These are phyloP conservation scores for Globisporangium heterothallicum DNA, from an alignment of 352 stramenopile species.

Conservation along the genomic window DNA sequence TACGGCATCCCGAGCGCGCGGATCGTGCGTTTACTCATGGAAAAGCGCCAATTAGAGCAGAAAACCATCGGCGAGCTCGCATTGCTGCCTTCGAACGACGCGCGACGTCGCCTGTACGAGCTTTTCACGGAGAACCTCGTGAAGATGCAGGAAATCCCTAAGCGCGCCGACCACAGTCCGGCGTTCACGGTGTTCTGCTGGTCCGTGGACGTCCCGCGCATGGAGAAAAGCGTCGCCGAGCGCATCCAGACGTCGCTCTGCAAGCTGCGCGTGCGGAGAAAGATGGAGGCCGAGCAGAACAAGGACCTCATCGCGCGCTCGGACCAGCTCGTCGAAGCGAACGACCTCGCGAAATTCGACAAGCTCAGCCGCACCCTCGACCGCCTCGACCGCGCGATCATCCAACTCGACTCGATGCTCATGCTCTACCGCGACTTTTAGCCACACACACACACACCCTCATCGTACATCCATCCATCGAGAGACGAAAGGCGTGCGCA, in stretches of 20 bases:
- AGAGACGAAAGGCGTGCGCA: background rate
- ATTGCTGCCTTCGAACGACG: slow-evolving; percentile 76
- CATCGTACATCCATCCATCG: background rate
- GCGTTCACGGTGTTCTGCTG: slow-evolving; percentile 85
- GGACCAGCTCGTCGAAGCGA: slow-evolving; percentile 80
- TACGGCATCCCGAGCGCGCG: slow-evolving; percentile 75
- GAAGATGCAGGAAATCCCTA: slow-evolving; percentile 84
- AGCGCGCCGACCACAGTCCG: slow-evolving; percentile 86
- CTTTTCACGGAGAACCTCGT: slow-evolving; percentile 70
- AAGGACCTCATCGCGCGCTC: slow-evolving; percentile 87
- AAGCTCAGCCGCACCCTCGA: slow-evolving; percentile 80
- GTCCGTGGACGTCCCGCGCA: slow-evolving; percentile 68
- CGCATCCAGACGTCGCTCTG: slow-evolving; percentile 68
- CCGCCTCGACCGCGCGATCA: slow-evolving; percentile 73
- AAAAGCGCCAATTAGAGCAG: slow-evolving; percentile 85
- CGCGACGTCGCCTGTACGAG: slow-evolving; percentile 76
- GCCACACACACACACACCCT: background rate
- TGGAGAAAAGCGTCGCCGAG: slow-evolving; percentile 58
- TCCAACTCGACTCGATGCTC: slow-evolving; percentile 84
- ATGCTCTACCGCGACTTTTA: slow-evolving; percentile 89
- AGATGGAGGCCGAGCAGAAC: slow-evolving; percentile 77
- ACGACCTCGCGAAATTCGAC: slow-evolving; percentile 85
- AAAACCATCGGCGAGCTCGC: slow-evolving; percentile 82
- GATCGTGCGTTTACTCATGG: slow-evolving; percentile 80
- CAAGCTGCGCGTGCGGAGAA: slow-evolving; percentile 60